Conservation (phyloP, 768 basidiomycete genomes). For the Mycena galopus region DNA sequence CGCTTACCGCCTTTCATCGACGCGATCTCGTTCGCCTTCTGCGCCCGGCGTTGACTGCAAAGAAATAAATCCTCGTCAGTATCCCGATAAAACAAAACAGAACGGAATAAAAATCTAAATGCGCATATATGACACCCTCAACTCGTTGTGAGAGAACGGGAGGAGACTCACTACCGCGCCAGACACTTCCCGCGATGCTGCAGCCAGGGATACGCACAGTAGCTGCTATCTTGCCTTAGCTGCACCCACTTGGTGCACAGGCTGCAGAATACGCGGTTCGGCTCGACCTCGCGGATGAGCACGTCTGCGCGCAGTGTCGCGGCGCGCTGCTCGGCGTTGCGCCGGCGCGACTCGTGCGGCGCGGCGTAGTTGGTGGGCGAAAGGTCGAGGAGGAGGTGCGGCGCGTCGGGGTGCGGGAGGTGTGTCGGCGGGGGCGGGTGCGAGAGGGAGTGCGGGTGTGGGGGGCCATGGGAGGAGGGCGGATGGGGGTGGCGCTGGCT, state of each 20-base stretch:
- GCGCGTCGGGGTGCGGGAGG: slow-evolving; percentile 49
- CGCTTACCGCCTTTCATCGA: slow-evolving; percentile 53
- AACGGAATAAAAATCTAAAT: not conserved
- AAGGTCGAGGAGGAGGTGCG: slow-evolving; percentile 64
- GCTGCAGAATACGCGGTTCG: slow-evolving; percentile 79
- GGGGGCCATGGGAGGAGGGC: not conserved
- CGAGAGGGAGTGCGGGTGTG: slow-evolving; percentile 19
- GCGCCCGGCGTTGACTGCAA: slow-evolving; percentile 66
- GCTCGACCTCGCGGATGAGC: slow-evolving; percentile 77
- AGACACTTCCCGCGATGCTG: slow-evolving; percentile 85
- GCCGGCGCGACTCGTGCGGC: slow-evolving; percentile 74
- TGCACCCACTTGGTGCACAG: slow-evolving; percentile 89
- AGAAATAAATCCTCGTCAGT: slow-evolving; percentile 12
- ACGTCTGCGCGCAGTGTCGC: slow-evolving; percentile 76
- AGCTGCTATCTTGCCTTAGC: slow-evolving; percentile 80
- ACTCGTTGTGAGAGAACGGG: not conserved
- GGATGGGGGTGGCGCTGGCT: slow-evolving; percentile 41
- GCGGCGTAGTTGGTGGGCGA: slow-evolving; percentile 70
- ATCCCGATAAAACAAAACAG: not conserved
- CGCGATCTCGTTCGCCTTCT: slow-evolving; percentile 67
- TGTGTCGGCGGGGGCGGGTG: slow-evolving; percentile 23
- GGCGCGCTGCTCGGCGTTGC: slow-evolving; percentile 85
- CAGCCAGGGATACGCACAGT: slow-evolving; percentile 86
- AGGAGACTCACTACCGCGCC: slow-evolving; percentile 70
- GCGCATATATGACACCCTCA: not conserved